Evolutionary conservation across 306 rosid genomes (phyloP).

Genomic region (Vigna mungo): DNA sequence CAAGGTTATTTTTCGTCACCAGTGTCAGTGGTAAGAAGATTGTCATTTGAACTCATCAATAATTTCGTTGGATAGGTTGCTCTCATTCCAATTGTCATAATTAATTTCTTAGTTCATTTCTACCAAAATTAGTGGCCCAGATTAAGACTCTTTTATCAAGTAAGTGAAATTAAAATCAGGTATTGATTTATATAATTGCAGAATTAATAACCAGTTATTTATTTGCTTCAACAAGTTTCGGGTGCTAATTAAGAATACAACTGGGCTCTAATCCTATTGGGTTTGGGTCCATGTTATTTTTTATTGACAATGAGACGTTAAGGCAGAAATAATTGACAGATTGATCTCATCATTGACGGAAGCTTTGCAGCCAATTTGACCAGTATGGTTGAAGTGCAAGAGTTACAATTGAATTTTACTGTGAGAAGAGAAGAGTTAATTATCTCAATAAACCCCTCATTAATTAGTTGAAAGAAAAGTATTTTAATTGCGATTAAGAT

Average conservation of each 20-base stretch:
- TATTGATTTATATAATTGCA: not conserved
- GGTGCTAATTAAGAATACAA: not conserved
- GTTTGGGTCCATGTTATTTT: conserved; percentile 29
- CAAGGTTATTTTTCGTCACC: not conserved
- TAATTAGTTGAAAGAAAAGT: not conserved
- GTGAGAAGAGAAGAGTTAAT: not conserved
- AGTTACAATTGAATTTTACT: not conserved
- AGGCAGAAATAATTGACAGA: not conserved
- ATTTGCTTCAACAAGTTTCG: not conserved
- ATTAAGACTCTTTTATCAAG: not conserved
- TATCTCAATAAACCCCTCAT: not conserved
- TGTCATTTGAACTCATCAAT: conserved; percentile 25
- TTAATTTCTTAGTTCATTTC: not conserved
- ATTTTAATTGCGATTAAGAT: conserved; percentile 19
- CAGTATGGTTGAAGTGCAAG: conserved; percentile 30
- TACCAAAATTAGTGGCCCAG: not conserved
- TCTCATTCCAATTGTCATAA: not conserved
- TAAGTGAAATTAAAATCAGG: not conserved
- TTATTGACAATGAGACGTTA: not conserved
- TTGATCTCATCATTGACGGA: not conserved
- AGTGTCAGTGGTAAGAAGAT: not conserved
- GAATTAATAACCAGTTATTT: not conserved
- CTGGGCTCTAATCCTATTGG: not conserved
- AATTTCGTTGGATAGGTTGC: not conserved
- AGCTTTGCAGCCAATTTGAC: conserved; percentile 13